These are phyloP conservation scores for Cinchona pubescens DNA, from an alignment of 257 asterid genomes.

Conservation along the genomic window DNA sequence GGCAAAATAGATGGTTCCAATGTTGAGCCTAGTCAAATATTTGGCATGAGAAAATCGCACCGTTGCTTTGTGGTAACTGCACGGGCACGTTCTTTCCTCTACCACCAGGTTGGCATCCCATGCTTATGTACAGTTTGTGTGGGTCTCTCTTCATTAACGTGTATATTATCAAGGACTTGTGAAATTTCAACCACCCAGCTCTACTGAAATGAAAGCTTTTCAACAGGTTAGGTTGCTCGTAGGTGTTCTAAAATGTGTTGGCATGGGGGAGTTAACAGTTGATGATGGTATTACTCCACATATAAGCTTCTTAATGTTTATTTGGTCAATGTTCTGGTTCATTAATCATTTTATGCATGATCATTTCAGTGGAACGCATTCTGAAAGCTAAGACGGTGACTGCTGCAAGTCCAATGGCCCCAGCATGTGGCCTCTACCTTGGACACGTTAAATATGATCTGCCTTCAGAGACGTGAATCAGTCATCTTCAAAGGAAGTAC, in stretches of 20 bases:
- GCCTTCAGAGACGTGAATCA: conserved; percentile 33
- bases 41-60: conserved; percentile 68
- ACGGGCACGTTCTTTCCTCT: conserved; percentile 85
- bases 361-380: conserved; percentile 62
- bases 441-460: conserved; percentile 83
- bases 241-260: conserved; percentile 83
- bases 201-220: neutral
- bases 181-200: neutral
- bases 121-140: conserved; percentile 8
- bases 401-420: conserved; percentile 93
- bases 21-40: conserved; percentile 39
- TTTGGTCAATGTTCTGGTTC: neutral
- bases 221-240: conserved; percentile 88
- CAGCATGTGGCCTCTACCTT: conserved; percentile 90
- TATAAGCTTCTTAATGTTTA: neutral
- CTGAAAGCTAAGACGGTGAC: conserved; percentile 64
- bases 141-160: neutral
- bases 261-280: conserved; percentile 60
- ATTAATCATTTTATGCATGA: conserved; percentile 11
- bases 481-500: neutral
- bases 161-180: neutral
- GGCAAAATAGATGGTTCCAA: conserved; percentile 25
- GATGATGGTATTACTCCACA: conserved; percentile 55
- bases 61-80: conserved; percentile 84
- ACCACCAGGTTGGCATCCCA: conserved; percentile 71